Evolutionary conservation across 2,329 filamentous ascomycete species (phyloP).

Genomic region (Helotiales sp.): DNA sequence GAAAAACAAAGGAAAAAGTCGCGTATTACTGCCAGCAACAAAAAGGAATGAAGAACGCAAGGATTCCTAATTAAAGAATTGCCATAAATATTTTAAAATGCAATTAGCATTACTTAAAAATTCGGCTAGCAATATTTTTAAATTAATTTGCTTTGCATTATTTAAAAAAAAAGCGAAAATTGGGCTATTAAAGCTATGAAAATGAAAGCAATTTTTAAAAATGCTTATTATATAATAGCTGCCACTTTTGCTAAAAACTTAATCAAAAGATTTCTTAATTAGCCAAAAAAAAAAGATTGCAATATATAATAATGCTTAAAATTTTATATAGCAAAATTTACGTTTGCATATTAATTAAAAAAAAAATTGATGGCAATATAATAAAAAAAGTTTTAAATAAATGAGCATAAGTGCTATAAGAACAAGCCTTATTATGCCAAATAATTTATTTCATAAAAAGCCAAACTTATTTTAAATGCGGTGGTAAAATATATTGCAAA

Average conservation of each 20-base stretch:
- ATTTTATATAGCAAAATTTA: background rate
- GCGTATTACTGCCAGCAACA: too few relatives aligned
- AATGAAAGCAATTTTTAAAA: background rate
- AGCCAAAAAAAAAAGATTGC: background rate
- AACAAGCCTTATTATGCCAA: background rate
- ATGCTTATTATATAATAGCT: constrained; percentile 10
- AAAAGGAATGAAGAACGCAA: too few relatives aligned
- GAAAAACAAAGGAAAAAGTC: too few relatives aligned
- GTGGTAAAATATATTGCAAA: background rate
- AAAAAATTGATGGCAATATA: background rate
- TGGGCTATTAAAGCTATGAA: background rate
- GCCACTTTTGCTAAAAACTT: constrained; percentile 5
- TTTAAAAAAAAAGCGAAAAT: background rate
- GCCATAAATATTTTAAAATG: background rate
- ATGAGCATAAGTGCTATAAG: background rate
- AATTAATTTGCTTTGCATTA: too few relatives aligned
- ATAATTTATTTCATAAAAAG: background rate
- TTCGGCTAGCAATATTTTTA: background rate
- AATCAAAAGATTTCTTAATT: background rate
- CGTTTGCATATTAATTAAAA: background rate
- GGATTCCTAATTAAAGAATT: background rate
- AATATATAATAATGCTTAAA: background rate
- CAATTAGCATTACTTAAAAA: background rate
- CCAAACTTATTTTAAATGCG: constrained; percentile 1
- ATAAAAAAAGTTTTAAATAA: background rate